Percentiles rank a stretch among this genome's conserved stretches.
Conservation (phyloP, 2,329 filamentous ascomycete species). For the Pseudomassariella vexata region DNA sequence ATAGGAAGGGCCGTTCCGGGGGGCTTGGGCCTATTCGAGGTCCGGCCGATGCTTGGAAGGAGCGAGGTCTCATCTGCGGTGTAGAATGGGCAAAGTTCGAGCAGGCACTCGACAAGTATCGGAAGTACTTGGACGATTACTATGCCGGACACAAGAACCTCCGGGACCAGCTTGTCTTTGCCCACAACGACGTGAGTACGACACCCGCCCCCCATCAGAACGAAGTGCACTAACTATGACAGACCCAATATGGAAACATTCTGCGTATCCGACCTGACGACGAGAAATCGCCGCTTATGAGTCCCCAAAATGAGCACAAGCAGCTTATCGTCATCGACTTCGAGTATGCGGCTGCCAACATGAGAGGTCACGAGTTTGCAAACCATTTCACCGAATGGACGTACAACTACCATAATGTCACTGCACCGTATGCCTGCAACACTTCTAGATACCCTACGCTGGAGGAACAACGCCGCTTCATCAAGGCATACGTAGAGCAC, state of each 20-base stretch:
- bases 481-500: conserved; percentile 83
- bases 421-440: conserved; percentile 61
- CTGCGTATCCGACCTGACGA: conserved; percentile 64
- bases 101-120: conserved; percentile 69
- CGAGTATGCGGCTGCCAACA: conserved; percentile 90
- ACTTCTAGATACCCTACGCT: conserved; percentile 65
- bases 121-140: conserved; percentile 63
- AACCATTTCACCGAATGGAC: conserved; percentile 99
- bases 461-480: conserved; percentile 79
- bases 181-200: conserved; percentile 84
- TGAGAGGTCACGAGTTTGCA: conserved; percentile 82
- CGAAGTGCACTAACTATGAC: conserved; percentile 8
- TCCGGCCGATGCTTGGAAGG: conserved; percentile 52
- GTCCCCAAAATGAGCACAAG: conserved; percentile 90
- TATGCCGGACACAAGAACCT: conserved; percentile 65
- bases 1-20: conserved; percentile 50
- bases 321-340: conserved; percentile 97
- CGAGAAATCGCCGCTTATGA: conserved; percentile 77
- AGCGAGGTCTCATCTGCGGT: conserved; percentile 73
- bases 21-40: conserved; percentile 21
- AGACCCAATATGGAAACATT: conserved; percentile 99
- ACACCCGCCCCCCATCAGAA: neutral
- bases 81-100: conserved; percentile 77
- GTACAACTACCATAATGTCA: conserved; percentile 87
- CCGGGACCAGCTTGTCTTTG: conserved; percentile 76